Percentiles rank a stretch among this genome's conserved stretches.
Conservation (phyloP, 129 eudicot species). For the Flaveria robusta region DNA sequence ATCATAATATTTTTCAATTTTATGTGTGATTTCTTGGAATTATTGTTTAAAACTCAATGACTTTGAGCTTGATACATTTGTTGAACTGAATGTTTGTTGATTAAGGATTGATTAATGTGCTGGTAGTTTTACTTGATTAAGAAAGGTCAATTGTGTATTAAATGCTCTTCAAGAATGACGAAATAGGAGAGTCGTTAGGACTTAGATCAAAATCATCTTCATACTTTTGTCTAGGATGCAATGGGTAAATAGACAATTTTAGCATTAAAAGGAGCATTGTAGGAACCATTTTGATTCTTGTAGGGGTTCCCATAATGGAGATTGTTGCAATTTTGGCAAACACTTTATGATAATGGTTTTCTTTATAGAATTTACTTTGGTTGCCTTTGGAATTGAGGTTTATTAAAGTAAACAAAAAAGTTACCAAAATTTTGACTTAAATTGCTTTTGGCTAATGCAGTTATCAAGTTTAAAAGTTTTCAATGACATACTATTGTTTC, state of each 20-base stretch:
- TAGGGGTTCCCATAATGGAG: background rate
- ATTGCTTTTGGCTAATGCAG: background rate
- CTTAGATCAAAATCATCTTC: background rate
- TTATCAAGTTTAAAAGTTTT: background rate
- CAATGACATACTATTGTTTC: conserved; percentile 19
- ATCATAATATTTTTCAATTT: background rate
- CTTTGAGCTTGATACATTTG: background rate
- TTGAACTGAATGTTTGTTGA: background rate
- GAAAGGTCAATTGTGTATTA: background rate
- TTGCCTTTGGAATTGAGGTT: background rate
- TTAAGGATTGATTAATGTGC: background rate
- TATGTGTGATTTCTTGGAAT: background rate
- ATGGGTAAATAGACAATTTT: background rate
- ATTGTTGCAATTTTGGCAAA: background rate
- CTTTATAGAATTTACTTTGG: background rate
- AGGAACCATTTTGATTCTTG: conserved; percentile 1
- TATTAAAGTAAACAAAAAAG: background rate
- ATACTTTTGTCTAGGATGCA: background rate
- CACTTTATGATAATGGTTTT: background rate
- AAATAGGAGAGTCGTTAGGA: background rate
- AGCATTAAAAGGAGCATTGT: background rate
- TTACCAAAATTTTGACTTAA: background rate
- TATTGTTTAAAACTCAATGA: background rate
- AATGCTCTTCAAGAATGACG: background rate
- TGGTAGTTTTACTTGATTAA: background rate